Conservation (phyloP, 2,329 filamentous ascomycete genomes). For the Apiospora rasikravindrae region DNA sequence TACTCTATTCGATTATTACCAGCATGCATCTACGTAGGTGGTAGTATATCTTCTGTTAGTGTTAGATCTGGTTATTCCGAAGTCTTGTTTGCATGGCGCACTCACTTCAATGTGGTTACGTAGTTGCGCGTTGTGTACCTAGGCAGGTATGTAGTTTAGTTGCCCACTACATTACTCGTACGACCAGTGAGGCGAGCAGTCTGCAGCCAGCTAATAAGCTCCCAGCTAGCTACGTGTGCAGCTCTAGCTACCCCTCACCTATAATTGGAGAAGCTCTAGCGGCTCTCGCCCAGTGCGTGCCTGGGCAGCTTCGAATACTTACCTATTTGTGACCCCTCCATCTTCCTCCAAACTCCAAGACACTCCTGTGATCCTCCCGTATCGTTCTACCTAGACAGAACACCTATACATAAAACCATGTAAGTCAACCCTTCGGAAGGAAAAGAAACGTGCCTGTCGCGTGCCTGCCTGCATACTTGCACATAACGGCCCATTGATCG, state of each 20-base stretch:
- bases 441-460: not conserved
- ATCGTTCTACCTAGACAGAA: not conserved
- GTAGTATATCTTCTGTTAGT: no score
- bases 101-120: no score
- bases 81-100: no score
- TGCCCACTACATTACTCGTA: not conserved
- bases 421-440: not conserved
- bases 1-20: no score
- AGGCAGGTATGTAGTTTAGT: no score
- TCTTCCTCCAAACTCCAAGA: not conserved
- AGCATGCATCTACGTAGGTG: no score
- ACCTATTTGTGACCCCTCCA: not conserved
- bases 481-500: not conserved
- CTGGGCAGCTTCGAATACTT: not conserved
- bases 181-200: not conserved
- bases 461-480: not conserved
- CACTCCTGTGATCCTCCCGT: no score
- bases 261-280: not conserved
- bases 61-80: no score
- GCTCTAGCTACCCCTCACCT: conserved; percentile 13
- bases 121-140: no score
- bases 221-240: not conserved
- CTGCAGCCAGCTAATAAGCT: not conserved
- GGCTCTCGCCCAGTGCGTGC: not conserved
- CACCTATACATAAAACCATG: not conserved